Base-by-base conservation (phyloP, 257 asterid species). In the Nyctanthes arbortristis region DNA sequence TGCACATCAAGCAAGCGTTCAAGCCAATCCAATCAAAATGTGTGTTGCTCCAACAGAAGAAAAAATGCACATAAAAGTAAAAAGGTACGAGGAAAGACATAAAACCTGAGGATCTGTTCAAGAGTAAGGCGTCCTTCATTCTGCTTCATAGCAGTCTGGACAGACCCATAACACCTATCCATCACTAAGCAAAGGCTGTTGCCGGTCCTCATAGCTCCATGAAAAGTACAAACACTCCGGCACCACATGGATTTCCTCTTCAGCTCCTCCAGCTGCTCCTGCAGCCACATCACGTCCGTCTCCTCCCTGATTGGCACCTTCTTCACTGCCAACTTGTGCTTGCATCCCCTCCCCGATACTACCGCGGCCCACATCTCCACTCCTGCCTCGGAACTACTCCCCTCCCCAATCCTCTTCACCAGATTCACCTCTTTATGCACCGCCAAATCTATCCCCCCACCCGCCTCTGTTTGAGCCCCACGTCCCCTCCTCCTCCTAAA, bases 21-120 rank as follows among this genome's bases (percentile, higher is more conserved):
- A 3, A 24, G 71, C 54, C 5, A 3, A 57, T 22, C 30, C 76
- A 70, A 36, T 34, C 45, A 64, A 39, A 52, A n/a, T n/a, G n/a
- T n/a, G n/a, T n/a, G n/a, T n/a, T n/a, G n/a, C n/a, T n/a, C n/a
- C n/a, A n/a, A 57, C 27, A 32, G 12, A 11, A 73, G 8, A 18
- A 8, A 8, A 32, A 31, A 58, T 36, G 52, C 60, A 60, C 39
- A 22, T 56, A 64, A 28, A n/a, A 14, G 59, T 18, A 33, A 35
- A 56, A 62, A 59, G 28, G 68, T 63, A 78, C 8, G 62, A 27
- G 27, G 66, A 71, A 32, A 22, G 27, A 68, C 67, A 39, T 1
- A n/a, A 62, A 63, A 93, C 99, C 99, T 91, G 78, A 93, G 96
- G 75, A 93, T 91, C 84, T 91, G 97, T 77, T 91, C 97, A 4